Percentiles rank a stretch among this genome's conserved stretches.
phyloP scores from a whole-genome alignment of 148 eudicot genomes.

The Salicornia ramosissima region DNA sequence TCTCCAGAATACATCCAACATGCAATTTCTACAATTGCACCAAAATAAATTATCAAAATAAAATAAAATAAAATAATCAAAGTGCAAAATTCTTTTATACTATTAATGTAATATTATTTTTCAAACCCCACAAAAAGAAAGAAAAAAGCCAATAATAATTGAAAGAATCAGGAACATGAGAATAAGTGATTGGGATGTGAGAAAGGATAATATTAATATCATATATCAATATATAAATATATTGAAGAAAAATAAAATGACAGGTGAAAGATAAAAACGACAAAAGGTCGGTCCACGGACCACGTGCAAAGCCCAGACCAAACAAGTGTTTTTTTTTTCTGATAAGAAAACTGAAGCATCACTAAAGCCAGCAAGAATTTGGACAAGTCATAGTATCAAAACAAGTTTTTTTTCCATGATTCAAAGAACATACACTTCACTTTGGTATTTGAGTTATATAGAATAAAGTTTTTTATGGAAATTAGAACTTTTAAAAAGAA shows the following conservation, averaged over 20 bases:
- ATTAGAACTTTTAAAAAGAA: no score
- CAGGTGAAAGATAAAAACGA: slow-evolving; percentile 40
- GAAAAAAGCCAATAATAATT: neutral
- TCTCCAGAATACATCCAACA: slow-evolving; percentile 99
- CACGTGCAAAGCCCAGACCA: slow-evolving; percentile 57
- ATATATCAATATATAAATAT: neutral
- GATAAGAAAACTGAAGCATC: slow-evolving; percentile 17
- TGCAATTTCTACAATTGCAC: slow-evolving; percentile 59
- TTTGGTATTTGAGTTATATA: neutral
- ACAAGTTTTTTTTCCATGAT: neutral
- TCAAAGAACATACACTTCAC: neutral
- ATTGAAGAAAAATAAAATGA: slow-evolving; percentile 30
- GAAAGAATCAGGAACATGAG: slow-evolving; percentile 23
- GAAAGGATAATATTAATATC: slow-evolving; percentile 23
- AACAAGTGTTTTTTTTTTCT: slow-evolving; percentile 17
- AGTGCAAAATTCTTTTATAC: neutral
- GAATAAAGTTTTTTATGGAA: no score
- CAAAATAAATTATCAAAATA: neutral
- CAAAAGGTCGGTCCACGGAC: slow-evolving; percentile 53
- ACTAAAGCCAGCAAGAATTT: slow-evolving; percentile 15
- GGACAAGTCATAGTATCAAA: slow-evolving; percentile 8
- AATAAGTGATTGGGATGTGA: slow-evolving; percentile 20
- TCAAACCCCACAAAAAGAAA: slow-evolving; percentile 20
- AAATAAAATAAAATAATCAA: no score
- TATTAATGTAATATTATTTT: neutral